Conservation (phyloP, 1,284 basidiomycete genomes). For the Microbotryomycetes sp. region DNA sequence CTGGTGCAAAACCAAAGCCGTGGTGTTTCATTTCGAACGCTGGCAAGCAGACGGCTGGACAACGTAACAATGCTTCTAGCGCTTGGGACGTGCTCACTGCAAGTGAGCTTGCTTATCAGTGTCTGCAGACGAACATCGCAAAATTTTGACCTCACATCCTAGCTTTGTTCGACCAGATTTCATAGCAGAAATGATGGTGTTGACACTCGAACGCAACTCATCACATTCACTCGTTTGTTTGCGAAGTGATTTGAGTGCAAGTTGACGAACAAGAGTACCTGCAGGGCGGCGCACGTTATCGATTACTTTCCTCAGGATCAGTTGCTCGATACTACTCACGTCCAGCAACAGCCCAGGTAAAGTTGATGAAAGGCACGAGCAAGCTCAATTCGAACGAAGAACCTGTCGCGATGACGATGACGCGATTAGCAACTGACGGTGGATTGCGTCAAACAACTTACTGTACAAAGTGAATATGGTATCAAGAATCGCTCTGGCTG, state of each 20-base stretch:
- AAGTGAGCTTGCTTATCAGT: background rate
- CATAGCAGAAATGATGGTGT: background rate
- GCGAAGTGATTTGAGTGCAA: slow-evolving; percentile 16
- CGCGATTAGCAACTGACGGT: background rate
- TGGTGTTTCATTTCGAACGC: background rate
- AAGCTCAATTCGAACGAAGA: slow-evolving; percentile 16
- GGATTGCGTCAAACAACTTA: background rate
- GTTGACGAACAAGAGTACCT: slow-evolving; percentile 20
- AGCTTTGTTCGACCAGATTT: slow-evolving; percentile 9
- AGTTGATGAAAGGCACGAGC: slow-evolving; percentile 10
- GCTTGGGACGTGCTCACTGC: background rate
- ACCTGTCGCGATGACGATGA: background rate
- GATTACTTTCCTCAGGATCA: too few species aligned
- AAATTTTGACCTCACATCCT: too few species aligned
- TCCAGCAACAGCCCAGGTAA: slow-evolving; percentile 22
- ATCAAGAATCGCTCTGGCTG: slow-evolving; percentile 24
- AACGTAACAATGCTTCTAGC: background rate
- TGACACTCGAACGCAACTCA: background rate
- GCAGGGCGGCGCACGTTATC: background rate
- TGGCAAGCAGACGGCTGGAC: background rate
- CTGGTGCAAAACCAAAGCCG: background rate
- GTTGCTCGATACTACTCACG: too few species aligned
- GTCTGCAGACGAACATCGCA: too few species aligned
- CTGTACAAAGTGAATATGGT: slow-evolving; percentile 27
- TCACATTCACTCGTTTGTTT: background rate